Evolutionary conservation across 2,329 filamentous ascomycete genomes (phyloP), one percentile per base, ranked within the genome.

Genomic region (Curvularia hawaiiensis): DNA sequence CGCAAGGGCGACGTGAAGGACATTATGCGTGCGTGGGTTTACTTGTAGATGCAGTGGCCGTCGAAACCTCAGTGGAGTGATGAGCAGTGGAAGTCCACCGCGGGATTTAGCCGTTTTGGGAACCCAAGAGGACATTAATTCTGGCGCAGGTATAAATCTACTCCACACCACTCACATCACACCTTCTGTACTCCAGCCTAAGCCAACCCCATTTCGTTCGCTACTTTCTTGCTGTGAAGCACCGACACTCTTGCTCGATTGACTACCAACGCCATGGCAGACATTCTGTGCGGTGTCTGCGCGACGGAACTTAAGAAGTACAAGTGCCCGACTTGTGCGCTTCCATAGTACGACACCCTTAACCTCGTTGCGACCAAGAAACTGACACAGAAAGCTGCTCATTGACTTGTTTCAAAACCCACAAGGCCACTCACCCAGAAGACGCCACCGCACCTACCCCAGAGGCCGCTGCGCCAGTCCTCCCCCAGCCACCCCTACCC

Each of bases 241-340:
- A 11, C 3, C 3, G 4, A 11, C 28, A 22, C 10, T 35, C 9
- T 9, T 6, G 20, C 1, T 1, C 0, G n/a, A 11, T 4, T 3
- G 11, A 24, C 8, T 10, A 16, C 10, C 0, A 1, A 44, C 49
- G 63, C 44, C 6, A 77, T 80, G 78, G 56, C 69, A 16, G 68
- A 71, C 8, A 4, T 40, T 8, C 59, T 71, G 12, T 82, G 80
- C 58, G 76, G 75, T 43, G 72, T 82, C n/a, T 82, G 80, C 68
- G 66, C 75, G 40, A 67, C 68, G 22, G 66, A 72, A 46, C 74
- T 76, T n/a, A 79, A 78, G 47, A 82, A 82, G 66, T 82, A 82
- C 75, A 81, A 80, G 71, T 82, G 80, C 63, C 78, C 79, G n/a
- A 74, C 75, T 20, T 82, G 80, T 64, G 68, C 75, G 57, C 60